Evolutionary conservation across 129 eudicot species (phyloP).

Genomic region (Arctium minus): DNA sequence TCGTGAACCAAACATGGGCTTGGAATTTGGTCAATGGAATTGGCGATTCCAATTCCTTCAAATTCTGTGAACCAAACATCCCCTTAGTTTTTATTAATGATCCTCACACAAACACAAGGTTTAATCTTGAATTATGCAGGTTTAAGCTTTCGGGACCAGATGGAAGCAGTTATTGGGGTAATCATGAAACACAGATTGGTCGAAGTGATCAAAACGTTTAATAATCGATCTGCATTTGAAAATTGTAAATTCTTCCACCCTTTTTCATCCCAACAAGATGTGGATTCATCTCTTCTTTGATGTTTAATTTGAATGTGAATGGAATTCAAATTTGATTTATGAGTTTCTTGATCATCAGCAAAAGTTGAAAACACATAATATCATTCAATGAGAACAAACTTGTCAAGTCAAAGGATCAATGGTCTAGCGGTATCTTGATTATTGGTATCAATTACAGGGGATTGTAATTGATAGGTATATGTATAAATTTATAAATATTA

Average conservation of each 20-base stretch:
- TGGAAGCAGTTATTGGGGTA: constrained; percentile 70
- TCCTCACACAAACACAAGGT: neutral
- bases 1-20: too few species aligned
- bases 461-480: too few species aligned
- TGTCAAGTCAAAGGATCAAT: neutral
- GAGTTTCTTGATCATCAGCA: neutral
- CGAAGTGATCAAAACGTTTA: constrained; percentile 72
- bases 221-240: neutral
- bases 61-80: too few species aligned
- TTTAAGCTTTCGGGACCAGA: constrained; percentile 80
- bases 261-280: constrained; percentile 8
- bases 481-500: too few species aligned
- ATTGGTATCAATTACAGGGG: too few species aligned
- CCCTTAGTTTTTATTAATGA: neutral
- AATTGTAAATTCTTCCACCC: constrained; percentile 31
- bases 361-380: neutral
- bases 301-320: constrained; percentile 3
- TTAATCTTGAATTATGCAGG: constrained; percentile 32
- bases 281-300: constrained; percentile 10
- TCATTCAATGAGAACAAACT: neutral
- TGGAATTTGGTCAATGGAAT: too few species aligned
- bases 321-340: neutral
- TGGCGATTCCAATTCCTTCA: too few species aligned
- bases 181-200: constrained; percentile 50
- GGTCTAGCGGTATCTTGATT: too few species aligned